Percentiles rank a stretch among this genome's conserved stretches.
Conservation (phyloP, 164 flowering plant species). For the Taxillus chinensis region DNA sequence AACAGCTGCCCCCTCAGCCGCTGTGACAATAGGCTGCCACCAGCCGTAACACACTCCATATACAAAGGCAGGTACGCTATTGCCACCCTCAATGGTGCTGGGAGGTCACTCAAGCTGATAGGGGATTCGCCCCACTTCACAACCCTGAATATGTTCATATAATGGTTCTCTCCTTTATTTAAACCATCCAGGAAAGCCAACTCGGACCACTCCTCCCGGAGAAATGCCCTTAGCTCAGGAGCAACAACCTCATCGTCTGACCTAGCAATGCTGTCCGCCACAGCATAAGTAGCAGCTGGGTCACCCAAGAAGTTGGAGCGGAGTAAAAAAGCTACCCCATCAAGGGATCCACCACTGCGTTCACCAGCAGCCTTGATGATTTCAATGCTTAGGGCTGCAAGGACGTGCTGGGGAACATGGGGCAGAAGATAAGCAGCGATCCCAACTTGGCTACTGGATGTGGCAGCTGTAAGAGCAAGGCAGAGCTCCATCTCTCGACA, state of each 20-base stretch:
- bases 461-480: slow-evolving; percentile 91
- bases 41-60: slow-evolving; percentile 52
- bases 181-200: slow-evolving; percentile 60
- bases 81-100: slow-evolving; percentile 56
- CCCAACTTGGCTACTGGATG: slow-evolving; percentile 76
- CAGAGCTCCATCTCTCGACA: slow-evolving; percentile 96
- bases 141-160: slow-evolving; percentile 48
- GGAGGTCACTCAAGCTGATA: slow-evolving; percentile 57
- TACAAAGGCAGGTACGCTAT: slow-evolving; percentile 75
- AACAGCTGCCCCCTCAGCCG: slow-evolving; percentile 75
- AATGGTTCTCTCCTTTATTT: slow-evolving; percentile 53
- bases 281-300: slow-evolving; percentile 77
- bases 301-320: slow-evolving; percentile 71
- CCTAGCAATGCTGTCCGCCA: slow-evolving; percentile 73
- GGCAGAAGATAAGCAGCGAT: slow-evolving; percentile 81
- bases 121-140: slow-evolving; percentile 57
- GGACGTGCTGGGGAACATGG: slow-evolving; percentile 81
- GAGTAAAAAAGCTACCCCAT: slow-evolving; percentile 82
- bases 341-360: slow-evolving; percentile 79
- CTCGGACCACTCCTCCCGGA: slow-evolving; percentile 79
- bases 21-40: slow-evolving; percentile 63
- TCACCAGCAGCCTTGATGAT: slow-evolving; percentile 95
- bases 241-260: slow-evolving; percentile 76
- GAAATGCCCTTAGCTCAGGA: slow-evolving; percentile 58
- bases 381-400: slow-evolving; percentile 86